Evolutionary conservation across 2,329 filamentous ascomycete species (phyloP).

Genomic region (Penicillium thymicola): DNA sequence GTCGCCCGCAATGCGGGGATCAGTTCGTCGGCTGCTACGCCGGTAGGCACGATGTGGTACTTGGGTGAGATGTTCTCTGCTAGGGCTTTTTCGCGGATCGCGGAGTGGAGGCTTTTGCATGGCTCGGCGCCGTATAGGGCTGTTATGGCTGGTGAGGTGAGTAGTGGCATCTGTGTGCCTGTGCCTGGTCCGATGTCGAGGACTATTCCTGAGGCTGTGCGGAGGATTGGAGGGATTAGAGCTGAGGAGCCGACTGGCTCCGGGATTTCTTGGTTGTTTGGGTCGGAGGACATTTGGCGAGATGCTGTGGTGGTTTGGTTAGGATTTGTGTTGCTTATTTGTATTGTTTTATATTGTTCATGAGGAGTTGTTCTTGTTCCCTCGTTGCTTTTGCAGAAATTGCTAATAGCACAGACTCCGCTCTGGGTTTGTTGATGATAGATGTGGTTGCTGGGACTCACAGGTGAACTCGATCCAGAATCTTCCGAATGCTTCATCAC

Average conservation of each 20-base stretch:
- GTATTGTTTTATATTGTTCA: not conserved
- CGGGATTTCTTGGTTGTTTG: conserved; percentile 9
- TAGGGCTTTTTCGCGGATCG: conserved; percentile 42
- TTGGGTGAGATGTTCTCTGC: conserved; percentile 44
- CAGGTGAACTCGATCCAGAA: conserved; percentile 43
- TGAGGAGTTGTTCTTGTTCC: no score
- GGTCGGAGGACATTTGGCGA: conserved; percentile 12
- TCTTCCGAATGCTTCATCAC: conserved; percentile 40
- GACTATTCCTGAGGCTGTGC: conserved; percentile 42
- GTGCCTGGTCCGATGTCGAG: conserved; percentile 53
- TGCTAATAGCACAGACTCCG: not conserved
- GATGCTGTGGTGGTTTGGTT: conserved; percentile 2
- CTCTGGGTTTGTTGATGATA: not conserved
- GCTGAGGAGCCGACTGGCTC: conserved; percentile 29
- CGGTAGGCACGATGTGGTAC: conserved; percentile 50
- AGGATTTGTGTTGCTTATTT: not conserved
- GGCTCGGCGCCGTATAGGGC: conserved; percentile 57
- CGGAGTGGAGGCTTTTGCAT: conserved; percentile 46
- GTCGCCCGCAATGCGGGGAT: conserved; percentile 30
- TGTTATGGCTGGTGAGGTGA: conserved; percentile 43
- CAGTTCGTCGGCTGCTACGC: conserved; percentile 48
- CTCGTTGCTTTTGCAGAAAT: not conserved
- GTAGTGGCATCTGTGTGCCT: conserved; percentile 50
- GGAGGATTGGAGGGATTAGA: conserved; percentile 42
- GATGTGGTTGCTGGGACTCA: conserved; percentile 16